Percentiles rank a stretch among this genome's conserved stretches.
These are phyloP conservation scores for Fusarium sp. DNA, from an alignment of 2,329 filamentous ascomycete species.

Conservation along the genomic window DNA sequence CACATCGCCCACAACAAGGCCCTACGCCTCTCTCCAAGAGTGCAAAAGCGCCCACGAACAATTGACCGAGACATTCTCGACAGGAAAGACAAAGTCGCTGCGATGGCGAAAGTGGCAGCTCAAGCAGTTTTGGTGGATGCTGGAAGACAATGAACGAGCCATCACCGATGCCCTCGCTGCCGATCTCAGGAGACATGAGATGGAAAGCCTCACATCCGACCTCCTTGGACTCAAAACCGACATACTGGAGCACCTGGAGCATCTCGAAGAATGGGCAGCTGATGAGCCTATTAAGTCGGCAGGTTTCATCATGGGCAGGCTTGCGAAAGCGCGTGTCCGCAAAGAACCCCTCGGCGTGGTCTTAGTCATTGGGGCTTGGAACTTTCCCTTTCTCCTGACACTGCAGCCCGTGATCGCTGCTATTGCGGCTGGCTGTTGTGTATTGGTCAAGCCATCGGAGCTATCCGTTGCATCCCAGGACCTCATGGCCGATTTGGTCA, in stretches of 20 bases:
- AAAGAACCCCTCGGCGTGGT: slow-evolving; percentile 58
- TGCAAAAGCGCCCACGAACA: neutral
- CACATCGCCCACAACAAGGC: neutral
- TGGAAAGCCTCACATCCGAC: slow-evolving; percentile 51
- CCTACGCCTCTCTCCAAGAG: neutral
- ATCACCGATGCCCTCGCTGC: slow-evolving; percentile 48
- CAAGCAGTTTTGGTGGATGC: slow-evolving; percentile 56
- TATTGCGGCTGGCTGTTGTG: slow-evolving; percentile 56
- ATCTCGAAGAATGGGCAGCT: slow-evolving; percentile 55
- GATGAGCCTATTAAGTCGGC: slow-evolving; percentile 45
- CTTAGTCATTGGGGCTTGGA: slow-evolving; percentile 60
- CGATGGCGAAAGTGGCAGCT: slow-evolving; percentile 57
- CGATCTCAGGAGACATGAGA: slow-evolving; percentile 51
- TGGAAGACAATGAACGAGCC: slow-evolving; percentile 53
- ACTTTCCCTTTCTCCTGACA: slow-evolving; percentile 56
- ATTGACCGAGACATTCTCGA: slow-evolving; percentile 10
- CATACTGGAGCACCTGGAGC: slow-evolving; percentile 51
- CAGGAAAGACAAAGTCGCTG: slow-evolving; percentile 49
- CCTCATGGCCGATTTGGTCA: slow-evolving; percentile 54
- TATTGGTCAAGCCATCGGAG: slow-evolving; percentile 60
- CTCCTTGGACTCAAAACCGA: slow-evolving; percentile 49
- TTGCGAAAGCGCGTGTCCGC: slow-evolving; percentile 50
- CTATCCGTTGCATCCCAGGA: slow-evolving; percentile 49
- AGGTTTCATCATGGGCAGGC: slow-evolving; percentile 45
- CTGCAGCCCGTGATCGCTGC: slow-evolving; percentile 56